These are phyloP conservation scores for Novymonas esmeraldas DNA, from an alignment of 208 protist species.

Conservation along the genomic window DNA sequence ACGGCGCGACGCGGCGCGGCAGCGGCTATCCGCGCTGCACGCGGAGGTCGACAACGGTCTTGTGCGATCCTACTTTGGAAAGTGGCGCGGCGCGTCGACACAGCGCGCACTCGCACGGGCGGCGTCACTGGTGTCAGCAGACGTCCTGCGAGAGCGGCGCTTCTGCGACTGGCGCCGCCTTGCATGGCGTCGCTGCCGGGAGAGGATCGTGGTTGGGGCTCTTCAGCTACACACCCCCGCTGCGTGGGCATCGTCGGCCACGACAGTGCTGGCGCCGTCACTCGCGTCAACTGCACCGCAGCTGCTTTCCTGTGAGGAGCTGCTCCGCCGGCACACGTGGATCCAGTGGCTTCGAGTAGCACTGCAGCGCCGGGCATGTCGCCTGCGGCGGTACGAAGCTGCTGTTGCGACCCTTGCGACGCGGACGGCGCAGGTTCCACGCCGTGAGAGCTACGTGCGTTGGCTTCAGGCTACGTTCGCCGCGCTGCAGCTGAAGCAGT, in stretches of 20 bases:
- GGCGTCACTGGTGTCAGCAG: not conserved
- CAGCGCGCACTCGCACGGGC: not conserved
- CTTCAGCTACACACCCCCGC: conserved; percentile 6
- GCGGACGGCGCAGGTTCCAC: not conserved
- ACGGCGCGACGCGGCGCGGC: not conserved
- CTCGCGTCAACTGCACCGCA: not conserved
- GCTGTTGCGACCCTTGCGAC: not conserved
- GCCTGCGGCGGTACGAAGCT: conserved; percentile 11
- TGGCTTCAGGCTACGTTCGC: conserved; percentile 25
- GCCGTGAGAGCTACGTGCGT: not conserved
- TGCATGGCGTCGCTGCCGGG: not conserved
- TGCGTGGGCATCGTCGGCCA: conserved; percentile 4
- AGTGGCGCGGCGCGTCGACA: conserved; percentile 7
- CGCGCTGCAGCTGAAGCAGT: conserved; percentile 6
- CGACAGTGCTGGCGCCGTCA: not conserved
- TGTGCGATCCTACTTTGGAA: not conserved
- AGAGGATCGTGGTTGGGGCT: not conserved
- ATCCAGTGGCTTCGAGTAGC: conserved; percentile 40
- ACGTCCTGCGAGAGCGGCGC: not conserved
- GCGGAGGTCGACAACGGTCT: not conserved
- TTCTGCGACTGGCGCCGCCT: conserved; percentile 2
- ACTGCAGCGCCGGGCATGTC: conserved; percentile 16
- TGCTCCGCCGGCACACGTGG: conserved; percentile 16
- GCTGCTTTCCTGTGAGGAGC: not conserved
- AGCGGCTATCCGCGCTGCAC: not conserved